These are phyloP conservation scores for Conoideocrella luteorostrata DNA, from an alignment of 2,329 filamentous ascomycete species.

Conservation along the genomic window DNA sequence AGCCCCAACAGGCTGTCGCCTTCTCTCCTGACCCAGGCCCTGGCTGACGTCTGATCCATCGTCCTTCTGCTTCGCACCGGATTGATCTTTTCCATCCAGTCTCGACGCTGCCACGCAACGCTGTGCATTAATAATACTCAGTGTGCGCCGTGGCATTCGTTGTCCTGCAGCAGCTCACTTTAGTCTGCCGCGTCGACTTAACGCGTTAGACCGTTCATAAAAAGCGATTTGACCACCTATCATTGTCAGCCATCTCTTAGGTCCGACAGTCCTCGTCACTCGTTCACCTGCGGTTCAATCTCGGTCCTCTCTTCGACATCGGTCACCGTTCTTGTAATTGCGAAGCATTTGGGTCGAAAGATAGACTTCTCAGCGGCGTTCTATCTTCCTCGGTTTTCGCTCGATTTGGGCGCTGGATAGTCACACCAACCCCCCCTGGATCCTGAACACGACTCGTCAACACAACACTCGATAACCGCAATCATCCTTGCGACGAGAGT, in stretches of 20 bases:
- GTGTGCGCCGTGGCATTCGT: constrained; percentile 1
- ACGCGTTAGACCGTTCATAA: constrained; percentile 2
- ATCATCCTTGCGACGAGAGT: too few species aligned
- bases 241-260: background rate
- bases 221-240: background rate
- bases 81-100: too few species aligned
- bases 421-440: too few species aligned
- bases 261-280: constrained; percentile 3
- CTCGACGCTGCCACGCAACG: constrained; percentile 3
- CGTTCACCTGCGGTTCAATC: background rate
- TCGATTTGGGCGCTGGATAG: too few species aligned
- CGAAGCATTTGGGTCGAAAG: background rate
- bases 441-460: too few species aligned
- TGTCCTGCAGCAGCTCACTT: constrained; percentile 1
- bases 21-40: background rate
- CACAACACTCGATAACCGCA: too few species aligned
- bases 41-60: background rate
- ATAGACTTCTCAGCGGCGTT: background rate
- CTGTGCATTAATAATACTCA: constrained; percentile 2
- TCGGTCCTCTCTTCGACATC: background rate
- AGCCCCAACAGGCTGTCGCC: background rate
- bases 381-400: background rate
- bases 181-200: background rate
- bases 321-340: background rate
- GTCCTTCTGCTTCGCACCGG: constrained; percentile 1